These are phyloP conservation scores for Aphanomyces stellatus DNA, from an alignment of 352 stramenopile species.

Conservation along the genomic window DNA sequence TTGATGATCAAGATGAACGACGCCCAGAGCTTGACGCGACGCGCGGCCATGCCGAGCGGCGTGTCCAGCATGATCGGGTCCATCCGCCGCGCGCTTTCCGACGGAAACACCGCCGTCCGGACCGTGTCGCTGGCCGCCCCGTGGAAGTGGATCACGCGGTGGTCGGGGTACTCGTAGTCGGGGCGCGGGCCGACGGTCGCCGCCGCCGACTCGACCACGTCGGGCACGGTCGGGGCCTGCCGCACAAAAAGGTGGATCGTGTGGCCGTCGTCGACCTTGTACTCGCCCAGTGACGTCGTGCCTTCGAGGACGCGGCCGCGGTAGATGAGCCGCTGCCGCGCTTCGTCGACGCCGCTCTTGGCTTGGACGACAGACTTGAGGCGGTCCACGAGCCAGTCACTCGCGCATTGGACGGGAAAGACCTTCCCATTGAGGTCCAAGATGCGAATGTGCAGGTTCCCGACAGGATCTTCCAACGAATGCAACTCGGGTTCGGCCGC, in stretches of 20 bases:
- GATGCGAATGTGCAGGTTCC: slow-evolving; percentile 57
- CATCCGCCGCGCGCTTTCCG: slow-evolving; percentile 66
- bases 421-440: slow-evolving; percentile 82
- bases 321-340: slow-evolving; percentile 87
- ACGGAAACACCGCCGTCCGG: slow-evolving; percentile 77
- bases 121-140: slow-evolving; percentile 61
- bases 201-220: slow-evolving; percentile 20
- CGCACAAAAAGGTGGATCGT: slow-evolving; percentile 88
- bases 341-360: slow-evolving; percentile 52
- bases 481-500: background rate
- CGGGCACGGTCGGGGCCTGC: slow-evolving; percentile 37
- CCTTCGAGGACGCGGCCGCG: slow-evolving; percentile 84
- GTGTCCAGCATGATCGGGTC: slow-evolving; percentile 82
- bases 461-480: slow-evolving; percentile 16
- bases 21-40: slow-evolving; percentile 80
- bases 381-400: slow-evolving; percentile 52
- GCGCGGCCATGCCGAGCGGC: slow-evolving; percentile 66
- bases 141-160: slow-evolving; percentile 29
- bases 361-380: slow-evolving; percentile 71
- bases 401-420: slow-evolving; percentile 55
- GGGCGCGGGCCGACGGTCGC: background rate
- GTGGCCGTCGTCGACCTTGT: slow-evolving; percentile 87
- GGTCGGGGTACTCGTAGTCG: slow-evolving; percentile 24
- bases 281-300: slow-evolving; percentile 51
- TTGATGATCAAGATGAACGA: slow-evolving; percentile 84